Conservation (phyloP, 2,329 filamentous ascomycete genomes). For the Chaetomium globosum region DNA sequence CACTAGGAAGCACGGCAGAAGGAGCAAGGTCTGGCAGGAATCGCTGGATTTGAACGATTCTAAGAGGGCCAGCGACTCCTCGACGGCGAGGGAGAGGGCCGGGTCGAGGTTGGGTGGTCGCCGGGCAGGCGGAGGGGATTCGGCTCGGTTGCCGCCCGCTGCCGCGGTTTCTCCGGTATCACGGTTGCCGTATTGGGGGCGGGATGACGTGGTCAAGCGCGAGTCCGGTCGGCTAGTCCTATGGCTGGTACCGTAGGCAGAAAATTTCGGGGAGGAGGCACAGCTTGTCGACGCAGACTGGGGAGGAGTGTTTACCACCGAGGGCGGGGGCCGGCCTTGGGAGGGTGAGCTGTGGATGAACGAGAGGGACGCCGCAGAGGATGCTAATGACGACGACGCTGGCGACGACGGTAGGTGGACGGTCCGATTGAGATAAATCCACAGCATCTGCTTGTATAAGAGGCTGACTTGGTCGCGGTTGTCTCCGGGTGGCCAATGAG, state of each 20-base stretch:
- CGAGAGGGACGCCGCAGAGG: constrained; percentile 33
- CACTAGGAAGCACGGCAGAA: constrained; percentile 63
- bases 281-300: constrained; percentile 41
- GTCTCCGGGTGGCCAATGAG: constrained; percentile 61
- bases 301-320: constrained; percentile 38
- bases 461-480: constrained; percentile 58
- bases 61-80: constrained; percentile 59
- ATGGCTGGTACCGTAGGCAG: neutral
- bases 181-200: neutral
- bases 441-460: constrained; percentile 68
- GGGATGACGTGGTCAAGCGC: constrained; percentile 36
- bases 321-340: constrained; percentile 27
- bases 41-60: constrained; percentile 60
- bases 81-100: constrained; percentile 57
- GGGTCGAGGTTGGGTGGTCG: constrained; percentile 54
- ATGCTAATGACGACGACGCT: constrained; percentile 26
- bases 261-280: constrained; percentile 42
- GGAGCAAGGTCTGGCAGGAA: constrained; percentile 60
- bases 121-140: constrained; percentile 52
- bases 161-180: constrained; percentile 19
- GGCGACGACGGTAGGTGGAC: constrained; percentile 56
- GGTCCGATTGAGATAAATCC: constrained; percentile 65
- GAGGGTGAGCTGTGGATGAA: constrained; percentile 26
- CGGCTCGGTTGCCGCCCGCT: constrained; percentile 34
- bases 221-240: constrained; percentile 22